These are phyloP conservation scores for Trametes meyenii DNA, from an alignment of 768 basidiomycete species.

Conservation along the genomic window DNA sequence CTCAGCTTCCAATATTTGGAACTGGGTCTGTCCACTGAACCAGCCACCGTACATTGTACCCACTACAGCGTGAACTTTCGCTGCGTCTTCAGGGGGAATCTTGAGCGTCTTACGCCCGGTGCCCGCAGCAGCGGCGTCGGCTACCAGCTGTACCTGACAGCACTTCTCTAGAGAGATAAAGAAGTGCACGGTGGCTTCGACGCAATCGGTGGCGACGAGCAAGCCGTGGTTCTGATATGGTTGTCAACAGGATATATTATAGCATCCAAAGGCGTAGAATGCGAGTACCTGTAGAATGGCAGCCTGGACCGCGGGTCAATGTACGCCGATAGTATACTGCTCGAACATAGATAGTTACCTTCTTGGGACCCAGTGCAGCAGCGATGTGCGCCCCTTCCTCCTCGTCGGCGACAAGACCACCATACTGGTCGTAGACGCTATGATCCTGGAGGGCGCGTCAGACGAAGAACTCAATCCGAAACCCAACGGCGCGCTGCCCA, in stretches of 20 bases:
- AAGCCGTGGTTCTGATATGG: conserved; percentile 33
- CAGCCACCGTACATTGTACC: conserved; percentile 34
- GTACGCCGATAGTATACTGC: no score
- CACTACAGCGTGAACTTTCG: conserved; percentile 24
- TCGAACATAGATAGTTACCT: conserved; percentile 19
- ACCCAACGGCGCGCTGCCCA: neutral
- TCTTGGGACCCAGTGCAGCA: conserved; percentile 28
- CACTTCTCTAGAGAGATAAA: conserved; percentile 34
- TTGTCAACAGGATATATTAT: neutral
- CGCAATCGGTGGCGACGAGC: conserved; percentile 28
- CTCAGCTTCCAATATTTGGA: conserved; percentile 39
- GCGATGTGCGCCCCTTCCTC: conserved; percentile 40
- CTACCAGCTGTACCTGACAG: conserved; percentile 36
- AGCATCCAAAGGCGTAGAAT: neutral
- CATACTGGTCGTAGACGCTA: conserved; percentile 35
- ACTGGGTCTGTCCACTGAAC: conserved; percentile 43
- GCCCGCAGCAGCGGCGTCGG: conserved; percentile 34
- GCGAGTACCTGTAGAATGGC: conserved; percentile 28
- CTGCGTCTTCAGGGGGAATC: conserved; percentile 32
- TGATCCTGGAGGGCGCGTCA: conserved; percentile 28
- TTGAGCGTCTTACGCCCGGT: conserved; percentile 25
- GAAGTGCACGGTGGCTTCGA: conserved; percentile 32
- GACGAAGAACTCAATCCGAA: neutral
- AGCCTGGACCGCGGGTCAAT: conserved; percentile 17
- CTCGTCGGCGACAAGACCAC: conserved; percentile 39